phyloP scores from a whole-genome alignment of 176 grass and related monocot species.

The Dendrocalamus sinicus region DNA sequence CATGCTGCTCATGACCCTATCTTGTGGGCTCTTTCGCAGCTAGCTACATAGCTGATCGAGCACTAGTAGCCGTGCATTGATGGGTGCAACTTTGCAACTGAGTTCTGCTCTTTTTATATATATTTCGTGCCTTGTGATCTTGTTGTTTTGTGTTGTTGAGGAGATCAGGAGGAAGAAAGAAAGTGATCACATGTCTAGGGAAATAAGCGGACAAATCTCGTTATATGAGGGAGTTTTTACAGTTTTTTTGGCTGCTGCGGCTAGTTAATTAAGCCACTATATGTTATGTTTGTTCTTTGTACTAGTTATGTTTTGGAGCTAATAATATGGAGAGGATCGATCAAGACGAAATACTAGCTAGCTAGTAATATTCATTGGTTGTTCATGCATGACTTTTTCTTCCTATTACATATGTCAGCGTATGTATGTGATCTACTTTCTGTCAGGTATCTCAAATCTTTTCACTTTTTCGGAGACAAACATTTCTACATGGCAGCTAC shows the following conservation, averaged over 20 bases:
- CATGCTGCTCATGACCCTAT: constrained; percentile 90
- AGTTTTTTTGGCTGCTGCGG: not conserved
- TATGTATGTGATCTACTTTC: constrained; percentile 1
- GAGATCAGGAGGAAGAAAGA: constrained; percentile 30
- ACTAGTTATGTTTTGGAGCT: constrained; percentile 20
- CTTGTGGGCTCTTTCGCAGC: constrained; percentile 66
- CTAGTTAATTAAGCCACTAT: constrained; percentile 23
- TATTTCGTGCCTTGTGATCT: constrained; percentile 39
- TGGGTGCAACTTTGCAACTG: constrained; percentile 34
- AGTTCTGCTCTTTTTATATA: constrained; percentile 15
- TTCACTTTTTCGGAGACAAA: constrained; percentile 20
- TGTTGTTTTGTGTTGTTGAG: constrained; percentile 46
- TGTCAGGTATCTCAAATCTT: constrained; percentile 13
- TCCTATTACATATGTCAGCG: constrained; percentile 10
- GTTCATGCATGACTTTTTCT: constrained; percentile 11
- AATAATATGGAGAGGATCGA: constrained; percentile 20
- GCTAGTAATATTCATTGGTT: not conserved
- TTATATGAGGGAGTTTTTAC: constrained; percentile 30
- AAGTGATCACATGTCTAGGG: constrained; percentile 39
- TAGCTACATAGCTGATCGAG: constrained; percentile 32
- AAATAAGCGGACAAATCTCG: constrained; percentile 31
- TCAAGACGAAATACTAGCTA: not conserved
- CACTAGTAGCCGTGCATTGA: constrained; percentile 11
- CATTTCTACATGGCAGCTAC: constrained; percentile 35
- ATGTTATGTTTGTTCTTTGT: constrained; percentile 34